phyloP scores from a whole-genome alignment of 208 protist species.

The Acanthamoeba lenticulata region DNA sequence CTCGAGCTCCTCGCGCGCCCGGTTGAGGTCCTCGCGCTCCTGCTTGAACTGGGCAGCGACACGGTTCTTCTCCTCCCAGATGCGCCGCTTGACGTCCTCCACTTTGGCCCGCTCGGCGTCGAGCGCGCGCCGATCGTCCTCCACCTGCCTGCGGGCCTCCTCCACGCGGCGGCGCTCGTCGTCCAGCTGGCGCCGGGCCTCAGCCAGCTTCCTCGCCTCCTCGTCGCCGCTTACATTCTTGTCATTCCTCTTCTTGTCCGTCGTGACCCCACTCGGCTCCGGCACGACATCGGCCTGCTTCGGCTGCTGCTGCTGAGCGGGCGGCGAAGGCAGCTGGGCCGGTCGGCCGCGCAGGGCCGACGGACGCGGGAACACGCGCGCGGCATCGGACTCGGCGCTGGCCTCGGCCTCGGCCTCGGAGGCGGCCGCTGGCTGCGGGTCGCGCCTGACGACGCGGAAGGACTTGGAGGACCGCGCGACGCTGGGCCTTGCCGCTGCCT shows the following conservation, averaged over 20 bases:
- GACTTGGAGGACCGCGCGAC: too few relatives aligned
- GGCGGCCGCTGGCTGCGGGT: background rate
- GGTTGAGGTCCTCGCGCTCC: background rate
- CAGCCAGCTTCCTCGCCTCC: background rate
- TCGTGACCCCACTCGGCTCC: background rate
- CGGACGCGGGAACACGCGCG: background rate
- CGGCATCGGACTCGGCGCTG: background rate
- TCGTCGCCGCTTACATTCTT: too few relatives aligned
- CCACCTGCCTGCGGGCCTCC: background rate
- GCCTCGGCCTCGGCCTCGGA: background rate
- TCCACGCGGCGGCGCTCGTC: background rate
- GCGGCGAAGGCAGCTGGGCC: background rate
- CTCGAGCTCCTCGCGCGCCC: background rate
- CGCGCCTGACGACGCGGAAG: constrained; percentile 17
- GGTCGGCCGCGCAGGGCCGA: background rate
- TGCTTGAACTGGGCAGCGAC: constrained; percentile 37
- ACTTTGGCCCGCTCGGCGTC: constrained; percentile 27
- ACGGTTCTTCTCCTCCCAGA: constrained; percentile 46
- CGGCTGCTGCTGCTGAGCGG: background rate
- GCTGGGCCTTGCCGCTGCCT: background rate
- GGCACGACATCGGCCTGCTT: too few relatives aligned
- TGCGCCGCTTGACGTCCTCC: constrained; percentile 2
- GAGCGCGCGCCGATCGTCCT: background rate
- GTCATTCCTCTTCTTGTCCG: too few relatives aligned
- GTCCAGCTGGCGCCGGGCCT: background rate